Base-by-base conservation (phyloP, 176 grass and related monocot genomes). In the Oryza australiensis region DNA sequence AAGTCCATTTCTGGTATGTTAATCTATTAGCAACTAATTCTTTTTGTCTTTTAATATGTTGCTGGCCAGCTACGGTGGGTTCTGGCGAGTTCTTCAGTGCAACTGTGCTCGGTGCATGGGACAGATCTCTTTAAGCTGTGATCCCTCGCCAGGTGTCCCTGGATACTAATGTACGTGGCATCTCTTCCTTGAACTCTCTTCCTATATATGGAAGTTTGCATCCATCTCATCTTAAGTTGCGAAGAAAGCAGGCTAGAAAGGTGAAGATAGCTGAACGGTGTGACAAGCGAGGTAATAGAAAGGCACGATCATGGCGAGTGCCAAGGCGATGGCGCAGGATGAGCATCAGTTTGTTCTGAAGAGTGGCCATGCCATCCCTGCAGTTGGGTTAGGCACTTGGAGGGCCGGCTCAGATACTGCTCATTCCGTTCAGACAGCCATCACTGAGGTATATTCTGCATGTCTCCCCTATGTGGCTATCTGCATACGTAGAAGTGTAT, bases 311-410 rank as follows among this genome's bases (percentile, higher is more conserved):
- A 92, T 94, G 87, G 84, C 89, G 37, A 92, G 80, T 76, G 68
- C 89, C 43, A 82, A 92, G 71, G 85, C 64, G 38, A 74, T 78
- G 65, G 81, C 32, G 57, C 55, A 86, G 35, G 76, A n/a, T 16
- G 72, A 88, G 62, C 85, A 64, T 13, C 71, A 75, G 72, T 86
- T 85, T 51, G 91, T 80, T 64, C 83, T 92, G 8, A 79, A 84
- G 75, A 95, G 90, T 9, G 93, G 93, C 12, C 93, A 90, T 29
- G 55, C 80, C 66, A 90, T 95, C 2, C 90, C 93, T 23, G 33
- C 80, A 7, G 70, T 90, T 26, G 90, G 94, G 10, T 66, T 91
- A 33, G 94, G 91, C 81, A 93, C 91, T 53, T 93, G 94, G 91
- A 86, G 84, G 30, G 67, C 88, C 2, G 88, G 91, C 51, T 89